Evolutionary conservation across 495 filamentous ascomycete genomes (phyloP), one percentile per base, ranked within the genome.

Genomic region (Bacidia gigantensis): DNA sequence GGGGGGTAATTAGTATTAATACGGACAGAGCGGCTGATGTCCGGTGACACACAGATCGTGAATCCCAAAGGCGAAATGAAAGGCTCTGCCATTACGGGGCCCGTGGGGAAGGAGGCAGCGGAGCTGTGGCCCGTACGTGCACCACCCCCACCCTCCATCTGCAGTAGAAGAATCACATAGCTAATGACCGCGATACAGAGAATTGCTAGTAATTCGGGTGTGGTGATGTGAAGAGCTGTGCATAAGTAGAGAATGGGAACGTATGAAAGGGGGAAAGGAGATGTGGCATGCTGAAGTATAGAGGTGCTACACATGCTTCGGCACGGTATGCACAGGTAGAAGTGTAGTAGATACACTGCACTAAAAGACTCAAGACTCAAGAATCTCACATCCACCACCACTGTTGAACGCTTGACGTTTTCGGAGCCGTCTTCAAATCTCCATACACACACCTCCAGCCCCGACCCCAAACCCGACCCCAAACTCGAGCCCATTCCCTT

Each of bases 61-160:
- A 99, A 99, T 79, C 87, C 89, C 72, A 99, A 99, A 83, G 92
- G 92, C 75, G 92, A 99, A 78, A 99, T 99, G 92, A 99, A 99
- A 82, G 92, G 92, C 67, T 94, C 87, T 56, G 92, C 92, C 69
- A 97, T 99, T 67, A 99, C 92, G 60, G 92, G 92, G 53, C 93
- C 93, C 51, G 93, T 99, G 68, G 92, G 93, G 69, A 99, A 98
- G 83, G 92, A 98, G 74, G 93, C 92, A 69, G 92, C 92, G 71
- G 92, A 98, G 77, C 80, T 97, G 66, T 98, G 92, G 92, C 92
- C 92, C 70, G 86, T 90, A 76, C 72, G 83, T 74, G 54, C n/a
- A 22, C 35, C 43, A 32, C 38, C 45, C 14, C 11, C 14, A 45
- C 14, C 7, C 29, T 35, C 29, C 5, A 14, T 7, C 44, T 29